Evolutionary conservation across 2,329 filamentous ascomycete species (phyloP).

Genomic region (Purpureocillium takamizusanense): DNA sequence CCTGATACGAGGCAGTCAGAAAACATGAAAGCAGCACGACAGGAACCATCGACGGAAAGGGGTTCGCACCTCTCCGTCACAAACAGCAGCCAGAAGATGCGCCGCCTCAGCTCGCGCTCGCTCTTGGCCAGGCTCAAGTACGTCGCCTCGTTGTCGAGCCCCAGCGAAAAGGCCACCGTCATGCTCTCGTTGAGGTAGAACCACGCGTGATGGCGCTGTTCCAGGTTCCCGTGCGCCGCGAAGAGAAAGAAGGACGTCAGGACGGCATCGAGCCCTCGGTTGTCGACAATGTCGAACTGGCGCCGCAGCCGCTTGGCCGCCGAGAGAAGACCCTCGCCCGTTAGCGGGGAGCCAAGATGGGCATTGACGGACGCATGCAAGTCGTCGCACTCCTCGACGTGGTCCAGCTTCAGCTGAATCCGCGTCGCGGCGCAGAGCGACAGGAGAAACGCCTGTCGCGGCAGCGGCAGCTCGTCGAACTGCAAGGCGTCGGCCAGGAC

Average conservation of each 20-base stretch:
- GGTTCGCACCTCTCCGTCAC: slow-evolving; percentile 18
- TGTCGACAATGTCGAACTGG: slow-evolving; percentile 18
- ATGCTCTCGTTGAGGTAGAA: slow-evolving; percentile 24
- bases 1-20: too few species aligned
- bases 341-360: slow-evolving; percentile 12
- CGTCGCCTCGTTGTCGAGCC: slow-evolving; percentile 16
- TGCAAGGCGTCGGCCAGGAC: slow-evolving; percentile 15
- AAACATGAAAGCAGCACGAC: too few species aligned
- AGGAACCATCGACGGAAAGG: too few species aligned
- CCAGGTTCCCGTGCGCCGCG: slow-evolving; percentile 18
- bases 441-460: slow-evolving; percentile 17
- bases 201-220: slow-evolving; percentile 17
- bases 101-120: slow-evolving; percentile 17
- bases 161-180: slow-evolving; percentile 16
- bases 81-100: slow-evolving; percentile 24
- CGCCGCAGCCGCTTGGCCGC: slow-evolving; percentile 17
- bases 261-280: slow-evolving; percentile 17
- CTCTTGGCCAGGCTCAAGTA: slow-evolving; percentile 11
- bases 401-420: slow-evolving; percentile 18
- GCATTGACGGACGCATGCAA: slow-evolving; percentile 9
- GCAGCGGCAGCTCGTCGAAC: slow-evolving; percentile 14
- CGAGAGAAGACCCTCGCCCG: slow-evolving; percentile 14
- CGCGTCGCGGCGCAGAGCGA: slow-evolving; percentile 19
- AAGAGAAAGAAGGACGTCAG: slow-evolving; percentile 20
- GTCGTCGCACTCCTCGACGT: slow-evolving; percentile 6